Evolutionary conservation across 371 early-diverging fungal species (phyloP), one percentile per base, ranked within the genome.

Genomic region (Capillidium heterosporum): DNA sequence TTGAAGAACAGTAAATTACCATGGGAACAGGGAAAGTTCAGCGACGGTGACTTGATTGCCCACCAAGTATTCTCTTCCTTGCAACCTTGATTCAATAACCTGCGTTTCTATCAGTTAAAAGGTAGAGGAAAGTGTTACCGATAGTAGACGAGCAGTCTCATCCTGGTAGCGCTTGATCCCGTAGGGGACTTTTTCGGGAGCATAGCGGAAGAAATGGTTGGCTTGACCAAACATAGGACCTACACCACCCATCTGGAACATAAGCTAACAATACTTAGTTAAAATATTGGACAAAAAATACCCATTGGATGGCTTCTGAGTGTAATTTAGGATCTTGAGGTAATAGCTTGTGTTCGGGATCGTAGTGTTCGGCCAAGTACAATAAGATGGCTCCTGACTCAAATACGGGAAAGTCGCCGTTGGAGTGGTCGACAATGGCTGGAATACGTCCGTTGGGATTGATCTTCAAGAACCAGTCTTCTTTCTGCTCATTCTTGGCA

Each of bases 331-430:
- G 60, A 52, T 72, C 74, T 3, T 58, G 51, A 21, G 71, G 65
- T 19, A 66, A 54, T 21, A 76, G 40, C 31, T 57, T 59, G 61
- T 70, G 66, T 29, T 72, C 59, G 17, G 65, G 67, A 59, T 73
- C 76, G 59, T 73, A 70, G 58, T 66, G 61, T 32, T 76, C 70
- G 17, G 68, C 70, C 7, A 76, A 62, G 59, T 73, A 76, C 17
- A 71, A 52, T 54, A 76, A 58, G 43, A 76, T 76, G 11, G 76
- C 76, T 17, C 73, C 74, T 28, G 61, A 61, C 56, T 76, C 76
- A 54, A 73, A 72, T 15, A 76, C 73, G 32, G 59, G 21, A 58
- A 74, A 73, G 59, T 72, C 71, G 47, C 63, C 63, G 40, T 61
- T 59, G 32, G 53, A 48, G 47, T 65, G 63, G 57, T 72, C 72